Percentiles rank a stretch among this genome's conserved stretches.
Evolutionary conservation across 371 early-diverging fungal species (phyloP).

Genomic region (Haplosporangium sp.): DNA sequence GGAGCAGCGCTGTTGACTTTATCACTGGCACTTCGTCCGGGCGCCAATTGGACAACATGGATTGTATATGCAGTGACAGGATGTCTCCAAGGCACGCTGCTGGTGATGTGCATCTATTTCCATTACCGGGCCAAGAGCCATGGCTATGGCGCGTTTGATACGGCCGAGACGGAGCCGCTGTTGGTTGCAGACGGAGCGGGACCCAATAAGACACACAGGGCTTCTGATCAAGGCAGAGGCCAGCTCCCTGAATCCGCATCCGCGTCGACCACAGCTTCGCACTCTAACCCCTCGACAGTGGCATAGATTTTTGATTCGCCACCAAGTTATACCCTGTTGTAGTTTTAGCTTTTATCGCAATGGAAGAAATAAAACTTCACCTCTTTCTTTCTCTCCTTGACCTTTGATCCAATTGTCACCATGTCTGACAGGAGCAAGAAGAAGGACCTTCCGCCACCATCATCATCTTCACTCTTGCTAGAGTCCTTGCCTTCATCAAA

Average conservation of each 20-base stretch:
- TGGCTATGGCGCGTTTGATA: constrained; percentile 60
- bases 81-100: constrained; percentile 82
- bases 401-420: neutral
- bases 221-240: neutral
- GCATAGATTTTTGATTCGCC: neutral
- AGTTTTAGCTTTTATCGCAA: neutral
- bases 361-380: no score
- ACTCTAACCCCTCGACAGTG: neutral
- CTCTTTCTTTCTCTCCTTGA: neutral
- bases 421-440: neutral
- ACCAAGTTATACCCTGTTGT: neutral
- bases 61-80: constrained; percentile 86
- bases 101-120: constrained; percentile 79
- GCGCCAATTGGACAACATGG: constrained; percentile 94
- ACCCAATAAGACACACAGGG: neutral
- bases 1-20: constrained; percentile 82
- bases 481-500: neutral
- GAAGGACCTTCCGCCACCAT: neutral
- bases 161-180: constrained; percentile 22
- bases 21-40: constrained; percentile 82
- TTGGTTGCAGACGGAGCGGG: constrained; percentile 3
- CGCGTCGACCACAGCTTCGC: constrained; percentile 1
- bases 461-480: neutral
- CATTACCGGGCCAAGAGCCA: constrained; percentile 62
- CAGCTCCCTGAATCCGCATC: neutral